Conservation (phyloP, 2,329 filamentous ascomycete genomes). For the Xylariaceae sp. region DNA sequence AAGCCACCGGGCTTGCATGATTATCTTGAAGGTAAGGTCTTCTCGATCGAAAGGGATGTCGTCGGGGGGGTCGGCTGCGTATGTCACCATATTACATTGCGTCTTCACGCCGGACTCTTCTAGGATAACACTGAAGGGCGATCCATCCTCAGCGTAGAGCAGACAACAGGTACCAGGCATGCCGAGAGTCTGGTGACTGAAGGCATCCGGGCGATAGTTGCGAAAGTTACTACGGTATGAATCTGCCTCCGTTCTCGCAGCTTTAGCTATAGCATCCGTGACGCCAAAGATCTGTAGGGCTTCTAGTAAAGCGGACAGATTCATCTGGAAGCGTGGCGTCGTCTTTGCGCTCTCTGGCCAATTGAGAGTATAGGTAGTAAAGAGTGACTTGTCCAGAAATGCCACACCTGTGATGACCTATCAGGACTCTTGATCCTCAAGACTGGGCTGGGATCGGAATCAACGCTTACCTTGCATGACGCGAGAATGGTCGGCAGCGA, state of each 20-base stretch:
- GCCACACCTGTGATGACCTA: conserved; percentile 54
- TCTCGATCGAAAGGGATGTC: conserved; percentile 86
- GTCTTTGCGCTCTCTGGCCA: conserved; percentile 42
- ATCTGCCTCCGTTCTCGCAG: conserved; percentile 56
- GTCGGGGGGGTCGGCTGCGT: conserved; percentile 68
- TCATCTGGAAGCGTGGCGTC: conserved; percentile 77
- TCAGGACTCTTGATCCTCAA: conserved; percentile 13
- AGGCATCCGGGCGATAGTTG: conserved; percentile 66
- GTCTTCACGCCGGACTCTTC: conserved; percentile 84
- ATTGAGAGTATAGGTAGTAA: conserved; percentile 77
- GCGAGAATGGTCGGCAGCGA: conserved; percentile 81
- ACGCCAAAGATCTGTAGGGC: conserved; percentile 93
- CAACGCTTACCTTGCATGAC: conserved; percentile 75
- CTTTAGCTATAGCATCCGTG: conserved; percentile 60
- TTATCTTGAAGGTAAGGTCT: conserved; percentile 82
- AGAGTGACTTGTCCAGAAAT: conserved; percentile 83
- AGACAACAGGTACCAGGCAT: conserved; percentile 84
- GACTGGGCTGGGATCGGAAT: not conserved
- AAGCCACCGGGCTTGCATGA: conserved; percentile 76
- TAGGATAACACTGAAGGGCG: conserved; percentile 77
- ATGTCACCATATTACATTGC: conserved; percentile 85
- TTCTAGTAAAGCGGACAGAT: conserved; percentile 80
- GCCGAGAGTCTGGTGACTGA: conserved; percentile 76
- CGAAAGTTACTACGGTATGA: conserved; percentile 58
- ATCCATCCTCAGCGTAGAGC: conserved; percentile 68